Evolutionary conservation across 331 rosid genomes (phyloP).

Genomic region (Acacia concinna): DNA sequence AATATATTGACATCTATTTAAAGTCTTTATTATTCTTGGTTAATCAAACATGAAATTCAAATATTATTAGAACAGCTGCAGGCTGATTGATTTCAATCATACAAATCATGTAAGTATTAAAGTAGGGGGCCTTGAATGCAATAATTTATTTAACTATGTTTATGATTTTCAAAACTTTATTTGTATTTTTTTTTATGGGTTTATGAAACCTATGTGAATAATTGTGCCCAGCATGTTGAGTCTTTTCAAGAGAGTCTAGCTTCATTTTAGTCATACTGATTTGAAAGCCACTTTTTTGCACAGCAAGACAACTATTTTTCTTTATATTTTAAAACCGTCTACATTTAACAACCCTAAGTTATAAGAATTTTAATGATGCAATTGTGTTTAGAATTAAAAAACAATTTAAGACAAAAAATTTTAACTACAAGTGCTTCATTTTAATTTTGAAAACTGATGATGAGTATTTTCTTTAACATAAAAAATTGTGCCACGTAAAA

Average conservation of each 20-base stretch:
- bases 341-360: background rate
- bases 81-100: background rate
- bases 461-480: too few relatives aligned
- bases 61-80: background rate
- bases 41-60: background rate
- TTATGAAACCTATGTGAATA: conserved; percentile 5
- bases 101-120: background rate
- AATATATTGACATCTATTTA: too few relatives aligned
- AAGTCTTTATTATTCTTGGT: background rate
- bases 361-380: background rate
- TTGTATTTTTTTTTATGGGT: background rate
- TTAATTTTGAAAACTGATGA: too few relatives aligned
- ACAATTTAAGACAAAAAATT: too few relatives aligned
- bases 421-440: too few relatives aligned
- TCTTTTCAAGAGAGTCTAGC: conserved; percentile 7
- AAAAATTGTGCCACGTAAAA: background rate
- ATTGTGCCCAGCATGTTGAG: conserved; percentile 1
- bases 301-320: conserved; percentile 9
- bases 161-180: background rate
- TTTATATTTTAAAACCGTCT: background rate
- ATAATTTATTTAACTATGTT: background rate
- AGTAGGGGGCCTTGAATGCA: background rate
- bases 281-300: conserved; percentile 23
- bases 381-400: background rate
- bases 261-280: conserved; percentile 23